Conservation (phyloP, 306 rosid species). For the Corylus heterophylla region DNA sequence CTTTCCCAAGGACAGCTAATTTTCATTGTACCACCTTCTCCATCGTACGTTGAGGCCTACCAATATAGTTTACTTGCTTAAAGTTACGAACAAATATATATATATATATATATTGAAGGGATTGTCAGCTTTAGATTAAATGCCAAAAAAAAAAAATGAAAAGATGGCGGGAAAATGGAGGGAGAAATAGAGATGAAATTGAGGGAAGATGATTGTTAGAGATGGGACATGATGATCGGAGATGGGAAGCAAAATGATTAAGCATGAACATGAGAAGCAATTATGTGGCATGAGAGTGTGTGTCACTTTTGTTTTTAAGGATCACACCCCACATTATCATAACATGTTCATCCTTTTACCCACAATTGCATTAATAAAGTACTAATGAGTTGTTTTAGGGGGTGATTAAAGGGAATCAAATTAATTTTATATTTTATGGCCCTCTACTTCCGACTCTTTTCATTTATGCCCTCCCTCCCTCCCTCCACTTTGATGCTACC, state of each 20-base stretch:
- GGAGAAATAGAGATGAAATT: conserved; percentile 29
- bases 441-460: not conserved
- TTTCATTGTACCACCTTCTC: not conserved
- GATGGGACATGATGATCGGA: conserved; percentile 49
- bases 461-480: not conserved
- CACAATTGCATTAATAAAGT: conserved; percentile 1
- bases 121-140: too few species aligned
- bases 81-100: not conserved
- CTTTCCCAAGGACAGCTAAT: not conserved
- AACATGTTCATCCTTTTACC: conserved; percentile 9
- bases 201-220: conserved; percentile 43
- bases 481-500: too few species aligned
- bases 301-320: conserved; percentile 4
- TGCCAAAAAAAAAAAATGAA: too few species aligned
- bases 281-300: conserved; percentile 62
- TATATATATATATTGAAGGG: too few species aligned
- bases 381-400: not conserved
- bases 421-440: not conserved
- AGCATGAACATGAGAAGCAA: conserved; percentile 63
- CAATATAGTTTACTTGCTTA: conserved; percentile 7
- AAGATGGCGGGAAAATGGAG: not conserved
- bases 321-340: conserved; percentile 27
- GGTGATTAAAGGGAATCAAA: not conserved
- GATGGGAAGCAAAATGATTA: conserved; percentile 68
- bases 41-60: not conserved